Conservation (phyloP, 305 asterid species). For the Rubia balearica region DNA sequence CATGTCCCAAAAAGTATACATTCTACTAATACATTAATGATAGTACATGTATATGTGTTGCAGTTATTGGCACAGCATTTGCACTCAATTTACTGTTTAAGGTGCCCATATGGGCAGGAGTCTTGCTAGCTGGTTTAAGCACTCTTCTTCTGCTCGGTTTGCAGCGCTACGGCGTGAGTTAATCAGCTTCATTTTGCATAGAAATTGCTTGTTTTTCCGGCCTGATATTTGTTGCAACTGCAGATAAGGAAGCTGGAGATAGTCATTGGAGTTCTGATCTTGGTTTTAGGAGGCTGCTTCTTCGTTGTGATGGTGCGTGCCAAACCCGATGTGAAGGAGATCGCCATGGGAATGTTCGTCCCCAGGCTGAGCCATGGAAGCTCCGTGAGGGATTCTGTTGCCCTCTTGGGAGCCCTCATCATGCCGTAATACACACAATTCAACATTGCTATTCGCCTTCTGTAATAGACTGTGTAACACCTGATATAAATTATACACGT, state of each 20-base stretch:
- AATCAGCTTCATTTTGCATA: background rate
- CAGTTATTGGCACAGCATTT: slow-evolving; percentile 96
- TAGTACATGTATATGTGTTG: background rate
- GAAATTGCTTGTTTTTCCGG: background rate
- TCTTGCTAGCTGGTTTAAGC: slow-evolving; percentile 80
- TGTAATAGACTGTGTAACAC: too few relatives aligned
- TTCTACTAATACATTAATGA: background rate
- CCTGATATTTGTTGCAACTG: slow-evolving; percentile 8
- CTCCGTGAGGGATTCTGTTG: slow-evolving; percentile 73
- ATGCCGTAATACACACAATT: slow-evolving; percentile 58
- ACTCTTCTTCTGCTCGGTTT: slow-evolving; percentile 70
- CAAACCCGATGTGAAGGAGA: slow-evolving; percentile 52
- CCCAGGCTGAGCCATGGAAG: slow-evolving; percentile 69
- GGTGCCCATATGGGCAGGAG: slow-evolving; percentile 80
- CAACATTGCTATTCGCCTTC: too few relatives aligned
- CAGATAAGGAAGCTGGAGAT: slow-evolving; percentile 88
- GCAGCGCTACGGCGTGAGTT: slow-evolving; percentile 84
- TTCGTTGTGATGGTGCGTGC: slow-evolving; percentile 68
- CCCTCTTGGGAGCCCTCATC: slow-evolving; percentile 90
- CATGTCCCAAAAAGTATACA: too few relatives aligned
- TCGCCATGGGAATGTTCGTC: slow-evolving; percentile 60
- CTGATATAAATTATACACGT: too few relatives aligned
- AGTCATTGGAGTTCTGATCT: slow-evolving; percentile 55
- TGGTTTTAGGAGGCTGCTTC: slow-evolving; percentile 69
- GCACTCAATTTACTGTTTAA: slow-evolving; percentile 80